Evolutionary conservation across 345 rosid genomes (phyloP).

Genomic region (Gossypium ekmanianum): DNA sequence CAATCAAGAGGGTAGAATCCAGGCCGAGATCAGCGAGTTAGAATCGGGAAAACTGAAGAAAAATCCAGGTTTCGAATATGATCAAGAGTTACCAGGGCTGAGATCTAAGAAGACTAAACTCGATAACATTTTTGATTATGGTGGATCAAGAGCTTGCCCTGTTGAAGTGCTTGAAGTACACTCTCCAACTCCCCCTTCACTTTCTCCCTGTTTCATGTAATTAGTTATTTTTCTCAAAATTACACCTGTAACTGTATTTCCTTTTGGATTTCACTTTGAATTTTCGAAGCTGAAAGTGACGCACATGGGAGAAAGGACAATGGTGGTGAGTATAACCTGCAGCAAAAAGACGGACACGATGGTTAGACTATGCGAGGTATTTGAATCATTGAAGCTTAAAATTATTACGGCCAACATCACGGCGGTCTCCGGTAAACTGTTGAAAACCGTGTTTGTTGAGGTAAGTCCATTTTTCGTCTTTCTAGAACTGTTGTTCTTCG

Average conservation of each 20-base stretch:
- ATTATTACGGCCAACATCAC: slow-evolving; percentile 72
- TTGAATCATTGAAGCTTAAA: slow-evolving; percentile 75
- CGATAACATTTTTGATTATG: slow-evolving; percentile 37
- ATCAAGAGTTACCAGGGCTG: slow-evolving; percentile 54
- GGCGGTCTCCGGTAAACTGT: slow-evolving; percentile 63
- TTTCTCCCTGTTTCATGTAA: no score
- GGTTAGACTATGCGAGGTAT: slow-evolving; percentile 78
- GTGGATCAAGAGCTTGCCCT: slow-evolving; percentile 39
- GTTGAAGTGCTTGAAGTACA: slow-evolving; percentile 56
- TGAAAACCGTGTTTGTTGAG: slow-evolving; percentile 80
- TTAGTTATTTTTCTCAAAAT: not conserved
- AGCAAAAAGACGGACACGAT: slow-evolving; percentile 76
- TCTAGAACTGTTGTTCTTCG: not conserved
- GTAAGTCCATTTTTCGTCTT: slow-evolving; percentile 25
- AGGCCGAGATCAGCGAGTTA: slow-evolving; percentile 65
- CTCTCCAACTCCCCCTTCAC: not conserved
- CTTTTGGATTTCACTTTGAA: not conserved
- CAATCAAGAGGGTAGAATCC: slow-evolving; percentile 65
- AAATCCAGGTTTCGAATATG: slow-evolving; percentile 40
- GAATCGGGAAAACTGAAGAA: slow-evolving; percentile 50
- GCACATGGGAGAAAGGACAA: slow-evolving; percentile 62
- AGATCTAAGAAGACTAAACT: slow-evolving; percentile 71
- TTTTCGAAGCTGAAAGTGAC: slow-evolving; percentile 59
- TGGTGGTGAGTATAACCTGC: slow-evolving; percentile 80
- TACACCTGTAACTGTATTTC: not conserved